Base-by-base conservation (phyloP, 2,329 filamentous ascomycete species). In the Aspergillus neotritici region DNA sequence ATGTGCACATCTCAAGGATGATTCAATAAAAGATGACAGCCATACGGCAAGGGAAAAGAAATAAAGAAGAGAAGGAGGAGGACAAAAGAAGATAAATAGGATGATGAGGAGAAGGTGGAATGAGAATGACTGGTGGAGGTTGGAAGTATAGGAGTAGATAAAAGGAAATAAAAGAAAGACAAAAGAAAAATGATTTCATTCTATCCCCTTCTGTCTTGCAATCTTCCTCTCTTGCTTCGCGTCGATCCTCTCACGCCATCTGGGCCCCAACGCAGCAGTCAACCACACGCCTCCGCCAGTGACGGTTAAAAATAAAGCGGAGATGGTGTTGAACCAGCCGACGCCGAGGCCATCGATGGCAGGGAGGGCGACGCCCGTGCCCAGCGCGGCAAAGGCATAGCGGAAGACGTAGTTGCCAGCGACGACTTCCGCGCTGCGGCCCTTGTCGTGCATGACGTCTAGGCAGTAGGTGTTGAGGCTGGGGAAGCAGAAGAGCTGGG, bases 341-440 rank as follows among this genome's bases (percentile, higher is more conserved):
- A 91, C 82, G 3, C 87, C 87, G 42, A 93, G 83, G 25, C 65
- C 69, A 47, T 88, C 71, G n/a, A 89, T 76, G 1, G 82, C 84
- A 0, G 87, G 87, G 44, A 93, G 70, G 42, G 86, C 86, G 2
- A 80, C 78, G 0, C 84, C 86, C 3, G 81, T 85, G 0, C 80
- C 85, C 4, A 79, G 66, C 9, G 84, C 86, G 1, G 82, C 86
- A 52, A 89, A 85, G 5, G 88, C 59, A 62, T 91, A 93, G 5
- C 87, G 74, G 39, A 86, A 72, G 56, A 88, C 80, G 63, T 90
- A 93, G 62, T 91, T 93, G 0, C 85, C 84, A 0, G 86, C 85
- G 34, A 87, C 79, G 3, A 91, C 84, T 57, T 93, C 86, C 3
- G 83, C 79, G 34, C 80, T 80, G 25, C 77, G 71, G 1, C 74